Base-by-base conservation (phyloP, 1,284 basidiomycete species). In the Phaffia rhodozyma region DNA sequence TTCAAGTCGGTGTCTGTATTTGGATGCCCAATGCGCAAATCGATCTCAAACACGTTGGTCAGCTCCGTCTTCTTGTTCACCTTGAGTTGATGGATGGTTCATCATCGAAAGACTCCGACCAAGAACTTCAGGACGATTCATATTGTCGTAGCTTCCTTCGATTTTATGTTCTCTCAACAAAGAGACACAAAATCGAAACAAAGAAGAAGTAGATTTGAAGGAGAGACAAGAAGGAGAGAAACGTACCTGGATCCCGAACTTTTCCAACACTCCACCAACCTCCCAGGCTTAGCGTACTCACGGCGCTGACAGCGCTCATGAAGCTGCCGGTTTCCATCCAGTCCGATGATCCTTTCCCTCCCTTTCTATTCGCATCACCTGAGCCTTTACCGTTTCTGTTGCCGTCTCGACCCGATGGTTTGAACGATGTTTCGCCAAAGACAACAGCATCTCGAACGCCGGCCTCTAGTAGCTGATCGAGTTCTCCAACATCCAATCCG, bases 391-490 rank as follows among this genome's bases (percentile, higher is more conserved):
- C 13, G 13, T 43, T 43, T 11, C 38, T 7, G 38, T 43, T 43
- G 7, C 13, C 38, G 7, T 43, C 38, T 43, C 38, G 38, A 43
- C 13, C 38, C 6, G 38, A 43, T 16, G 5, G 38, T 43, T 16
- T 43, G 38, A 43, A 43, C 16, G 38, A 43, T 20, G 47, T 29
- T 34, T 60, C 58, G 13, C 53, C 62, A 20, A 64, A 51, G 43
- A 53, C 49, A 18, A 71, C 61, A 18, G 60, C 65, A 9, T 51
- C 32, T 25, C 68, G 50, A 1, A 55, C 51, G 1, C 58, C 27
- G 5, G 63, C 56, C 21, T 63, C 68, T 25, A 69, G 56, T 3
- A 67, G 50, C n/a, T 68, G 61, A 29, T 67, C 66, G 50, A 69
- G 69, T 29, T 63, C 27, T 5, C 60, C 54, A 0, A 66, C 67